phyloP scores from a whole-genome alignment of 2,329 filamentous ascomycete genomes.

The Blastomyces silverae region DNA sequence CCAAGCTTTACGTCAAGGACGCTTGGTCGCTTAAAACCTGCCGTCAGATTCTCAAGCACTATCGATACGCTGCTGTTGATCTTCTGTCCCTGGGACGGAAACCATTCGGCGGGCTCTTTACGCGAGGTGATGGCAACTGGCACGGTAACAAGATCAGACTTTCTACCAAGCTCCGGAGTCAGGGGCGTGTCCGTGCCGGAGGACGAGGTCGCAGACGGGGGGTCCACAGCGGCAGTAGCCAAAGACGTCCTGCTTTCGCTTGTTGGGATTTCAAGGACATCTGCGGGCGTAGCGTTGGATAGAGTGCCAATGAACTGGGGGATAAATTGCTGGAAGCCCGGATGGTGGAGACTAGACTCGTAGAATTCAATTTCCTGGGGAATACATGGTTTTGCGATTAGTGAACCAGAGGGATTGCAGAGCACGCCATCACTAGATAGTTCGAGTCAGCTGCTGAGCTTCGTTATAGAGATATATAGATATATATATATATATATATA shows the following conservation, averaged over 20 bases:
- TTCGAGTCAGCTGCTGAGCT: background rate
- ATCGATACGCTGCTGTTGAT: slow-evolving; percentile 71
- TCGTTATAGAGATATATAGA: background rate
- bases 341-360: slow-evolving; percentile 62
- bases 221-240: slow-evolving; percentile 22
- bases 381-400: slow-evolving; percentile 94
- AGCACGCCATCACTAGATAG: slow-evolving; percentile 75
- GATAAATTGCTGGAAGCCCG: slow-evolving; percentile 71
- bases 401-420: slow-evolving; percentile 70
- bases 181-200: slow-evolving; percentile 20
- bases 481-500: background rate
- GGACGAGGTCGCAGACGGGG: slow-evolving; percentile 20
- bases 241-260: slow-evolving; percentile 27
- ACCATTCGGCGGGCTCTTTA: slow-evolving; percentile 33
- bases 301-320: slow-evolving; percentile 79
- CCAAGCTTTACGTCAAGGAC: slow-evolving; percentile 93
- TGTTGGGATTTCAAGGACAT: slow-evolving; percentile 44
- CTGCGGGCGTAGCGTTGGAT: slow-evolving; percentile 52
- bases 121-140: slow-evolving; percentile 23
- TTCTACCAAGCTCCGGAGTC: slow-evolving; percentile 22
- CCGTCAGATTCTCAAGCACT: slow-evolving; percentile 75
- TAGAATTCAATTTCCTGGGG: slow-evolving; percentile 83
- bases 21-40: slow-evolving; percentile 75
- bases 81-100: slow-evolving; percentile 53
- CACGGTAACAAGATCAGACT: slow-evolving; percentile 25